A percentile compares a stretch with the other conserved stretches of the same genome.
Conservation (phyloP, 2,329 filamentous ascomycete genomes). For the Stemphylium beticola region DNA sequence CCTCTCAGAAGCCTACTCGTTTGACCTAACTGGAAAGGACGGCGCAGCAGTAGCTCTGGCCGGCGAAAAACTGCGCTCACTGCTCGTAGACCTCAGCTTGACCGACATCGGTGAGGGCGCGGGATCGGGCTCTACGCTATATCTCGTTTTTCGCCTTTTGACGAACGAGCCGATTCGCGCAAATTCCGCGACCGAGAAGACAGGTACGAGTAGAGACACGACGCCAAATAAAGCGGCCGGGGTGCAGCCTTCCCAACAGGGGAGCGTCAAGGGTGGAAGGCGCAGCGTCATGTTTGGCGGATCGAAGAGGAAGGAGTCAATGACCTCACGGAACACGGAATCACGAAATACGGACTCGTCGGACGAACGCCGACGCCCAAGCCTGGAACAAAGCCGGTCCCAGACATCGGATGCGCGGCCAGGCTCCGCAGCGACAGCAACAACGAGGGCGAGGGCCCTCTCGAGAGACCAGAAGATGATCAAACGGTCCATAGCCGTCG, state of each 20-base stretch:
- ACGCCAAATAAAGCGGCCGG: constrained; percentile 27
- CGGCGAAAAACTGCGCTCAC: constrained; percentile 75
- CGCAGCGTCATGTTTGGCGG: constrained; percentile 69
- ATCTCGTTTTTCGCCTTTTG: constrained; percentile 81
- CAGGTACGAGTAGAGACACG: constrained; percentile 32
- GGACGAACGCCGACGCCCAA: constrained; percentile 29
- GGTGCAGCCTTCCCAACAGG: constrained; percentile 40
- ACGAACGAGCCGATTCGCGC: constrained; percentile 58
- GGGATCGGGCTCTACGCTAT: constrained; percentile 75
- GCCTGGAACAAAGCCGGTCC: constrained; percentile 32
- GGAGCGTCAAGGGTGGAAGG: constrained; percentile 51
- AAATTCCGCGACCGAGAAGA: constrained; percentile 39
- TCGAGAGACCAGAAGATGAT: constrained; percentile 59
- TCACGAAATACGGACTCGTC: constrained; percentile 22
- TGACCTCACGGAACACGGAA: constrained; percentile 25
- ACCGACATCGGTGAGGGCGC: constrained; percentile 71
- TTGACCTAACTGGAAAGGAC: constrained; percentile 78
- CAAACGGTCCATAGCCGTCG: constrained; percentile 76
- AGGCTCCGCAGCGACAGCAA: constrained; percentile 34
- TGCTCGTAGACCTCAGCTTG: constrained; percentile 85
- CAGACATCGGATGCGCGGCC: constrained; percentile 36
- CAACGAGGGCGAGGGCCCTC: constrained; percentile 34
- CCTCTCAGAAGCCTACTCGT: constrained; percentile 81
- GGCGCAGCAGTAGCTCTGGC: constrained; percentile 69
- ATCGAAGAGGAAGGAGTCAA: constrained; percentile 59